Evolutionary conservation across 371 early-diverging fungal genomes (phyloP).

Genomic region (Rhizopus microsporus): DNA sequence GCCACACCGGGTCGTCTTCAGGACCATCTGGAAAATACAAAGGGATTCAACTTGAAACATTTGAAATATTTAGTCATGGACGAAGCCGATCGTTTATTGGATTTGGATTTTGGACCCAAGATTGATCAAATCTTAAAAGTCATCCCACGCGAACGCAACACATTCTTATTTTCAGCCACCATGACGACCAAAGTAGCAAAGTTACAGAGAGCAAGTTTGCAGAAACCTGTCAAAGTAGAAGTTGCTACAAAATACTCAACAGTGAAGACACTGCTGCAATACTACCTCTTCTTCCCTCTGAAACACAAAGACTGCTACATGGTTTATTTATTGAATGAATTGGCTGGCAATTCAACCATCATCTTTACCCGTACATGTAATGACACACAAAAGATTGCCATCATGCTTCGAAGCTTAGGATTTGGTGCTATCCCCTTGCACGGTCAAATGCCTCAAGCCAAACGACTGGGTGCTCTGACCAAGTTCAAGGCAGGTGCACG

Average conservation of each 20-base stretch:
- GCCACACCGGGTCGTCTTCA: conserved; percentile 98
- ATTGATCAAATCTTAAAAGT: conserved; percentile 93
- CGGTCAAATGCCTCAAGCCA: conserved; percentile 91
- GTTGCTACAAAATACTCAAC: conserved; percentile 93
- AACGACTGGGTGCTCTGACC: conserved; percentile 87
- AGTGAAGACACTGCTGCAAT: conserved; percentile 89
- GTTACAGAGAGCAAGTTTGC: conserved; percentile 91
- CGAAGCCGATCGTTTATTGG: conserved; percentile 97
- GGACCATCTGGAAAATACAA: conserved; percentile 98
- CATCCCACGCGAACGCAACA: conserved; percentile 92
- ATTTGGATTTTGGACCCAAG: conserved; percentile 96
- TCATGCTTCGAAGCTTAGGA: conserved; percentile 87
- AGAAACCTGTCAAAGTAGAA: conserved; percentile 90
- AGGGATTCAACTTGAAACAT: conserved; percentile 85
- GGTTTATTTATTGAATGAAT: conserved; percentile 88
- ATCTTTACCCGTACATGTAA: conserved; percentile 91
- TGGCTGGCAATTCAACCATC: conserved; percentile 89
- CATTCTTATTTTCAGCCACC: conserved; percentile 96
- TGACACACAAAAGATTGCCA: conserved; percentile 81
- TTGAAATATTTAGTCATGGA: conserved; percentile 96
- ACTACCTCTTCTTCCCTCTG: conserved; percentile 95
- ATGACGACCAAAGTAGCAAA: conserved; percentile 96
- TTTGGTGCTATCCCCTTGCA: conserved; percentile 94
- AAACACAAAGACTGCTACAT: conserved; percentile 95
- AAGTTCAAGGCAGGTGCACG: conserved; percentile 90